Percentiles rank a stretch among this genome's conserved stretches.
phyloP scores from a whole-genome alignment of 2,329 filamentous ascomycete genomes.

The Diaporthe sp. region DNA sequence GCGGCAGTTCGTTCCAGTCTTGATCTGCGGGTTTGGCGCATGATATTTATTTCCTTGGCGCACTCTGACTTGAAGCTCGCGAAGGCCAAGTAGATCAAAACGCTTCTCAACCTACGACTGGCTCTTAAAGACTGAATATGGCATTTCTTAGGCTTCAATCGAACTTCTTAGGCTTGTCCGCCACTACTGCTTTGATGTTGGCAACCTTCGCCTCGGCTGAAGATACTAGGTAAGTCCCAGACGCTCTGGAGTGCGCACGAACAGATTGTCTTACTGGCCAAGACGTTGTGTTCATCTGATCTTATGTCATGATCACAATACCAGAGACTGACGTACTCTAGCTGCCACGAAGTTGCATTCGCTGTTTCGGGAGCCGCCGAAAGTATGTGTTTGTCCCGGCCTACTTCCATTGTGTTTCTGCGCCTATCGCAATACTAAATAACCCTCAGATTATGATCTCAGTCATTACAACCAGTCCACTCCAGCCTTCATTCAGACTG shows the following conservation, averaged over 20 bases:
- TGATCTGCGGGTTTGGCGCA: neutral
- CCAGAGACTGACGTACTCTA: neutral
- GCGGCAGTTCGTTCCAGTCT: neutral
- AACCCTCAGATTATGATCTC: neutral
- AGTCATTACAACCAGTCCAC: neutral
- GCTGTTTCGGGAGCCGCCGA: neutral
- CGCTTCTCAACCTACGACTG: neutral
- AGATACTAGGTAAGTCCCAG: neutral
- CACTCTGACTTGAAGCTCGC: neutral
- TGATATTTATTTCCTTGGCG: neutral
- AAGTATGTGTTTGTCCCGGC: neutral
- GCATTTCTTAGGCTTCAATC: neutral
- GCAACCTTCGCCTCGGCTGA: neutral
- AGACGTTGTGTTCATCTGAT: neutral
- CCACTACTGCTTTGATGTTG: neutral
- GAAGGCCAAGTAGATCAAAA: no score
- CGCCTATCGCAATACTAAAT: neutral
- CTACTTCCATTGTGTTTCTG: neutral
- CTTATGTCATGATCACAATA: neutral
- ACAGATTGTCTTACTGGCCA: neutral
- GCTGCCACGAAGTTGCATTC: slow-evolving; percentile 1
- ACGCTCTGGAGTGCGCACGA: neutral
- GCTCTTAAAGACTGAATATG: neutral
- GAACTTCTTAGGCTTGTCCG: neutral
- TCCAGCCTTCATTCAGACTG: neutral